phyloP scores from a whole-genome alignment of 2,329 filamentous ascomycete genomes.

The Xylariaceae sp. region DNA sequence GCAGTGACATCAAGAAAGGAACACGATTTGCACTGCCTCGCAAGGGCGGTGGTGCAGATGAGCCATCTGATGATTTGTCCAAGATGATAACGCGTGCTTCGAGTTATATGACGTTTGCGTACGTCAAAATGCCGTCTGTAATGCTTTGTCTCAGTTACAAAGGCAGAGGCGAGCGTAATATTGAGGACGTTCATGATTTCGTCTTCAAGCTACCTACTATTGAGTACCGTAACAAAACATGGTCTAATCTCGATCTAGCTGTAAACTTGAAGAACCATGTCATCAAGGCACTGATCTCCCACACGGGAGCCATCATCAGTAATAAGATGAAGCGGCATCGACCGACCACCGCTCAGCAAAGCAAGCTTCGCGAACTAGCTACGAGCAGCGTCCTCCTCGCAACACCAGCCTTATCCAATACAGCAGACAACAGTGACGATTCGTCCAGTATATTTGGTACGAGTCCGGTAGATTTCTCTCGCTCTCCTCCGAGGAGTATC shows the following conservation, averaged over 20 bases:
- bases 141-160: conserved; percentile 96
- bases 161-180: conserved; percentile 88
- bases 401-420: conserved; percentile 38
- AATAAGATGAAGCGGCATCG: conserved; percentile 94
- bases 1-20: conserved; percentile 41
- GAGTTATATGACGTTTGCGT: conserved; percentile 95
- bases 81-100: conserved; percentile 96
- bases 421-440: conserved; percentile 53
- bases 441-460: conserved; percentile 51
- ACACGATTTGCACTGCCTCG: conserved; percentile 55
- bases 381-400: conserved; percentile 66
- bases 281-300: conserved; percentile 87
- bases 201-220: conserved; percentile 93
- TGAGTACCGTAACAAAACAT: conserved; percentile 98
- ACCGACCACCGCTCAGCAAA: conserved; percentile 74
- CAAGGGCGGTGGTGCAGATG: conserved; percentile 47
- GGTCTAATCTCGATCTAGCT: conserved; percentile 94
- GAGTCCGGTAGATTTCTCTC: conserved; percentile 55
- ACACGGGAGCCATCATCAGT: conserved; percentile 92
- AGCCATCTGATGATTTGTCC: conserved; percentile 80
- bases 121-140: conserved; percentile 92
- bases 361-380: conserved; percentile 77
- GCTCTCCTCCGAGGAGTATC: conserved; percentile 53
- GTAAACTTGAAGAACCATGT: conserved; percentile 91
- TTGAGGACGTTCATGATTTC: conserved; percentile 96